These are phyloP conservation scores for Phytophthora citricola DNA, from an alignment of 352 stramenopile species.

Conservation along the genomic window DNA sequence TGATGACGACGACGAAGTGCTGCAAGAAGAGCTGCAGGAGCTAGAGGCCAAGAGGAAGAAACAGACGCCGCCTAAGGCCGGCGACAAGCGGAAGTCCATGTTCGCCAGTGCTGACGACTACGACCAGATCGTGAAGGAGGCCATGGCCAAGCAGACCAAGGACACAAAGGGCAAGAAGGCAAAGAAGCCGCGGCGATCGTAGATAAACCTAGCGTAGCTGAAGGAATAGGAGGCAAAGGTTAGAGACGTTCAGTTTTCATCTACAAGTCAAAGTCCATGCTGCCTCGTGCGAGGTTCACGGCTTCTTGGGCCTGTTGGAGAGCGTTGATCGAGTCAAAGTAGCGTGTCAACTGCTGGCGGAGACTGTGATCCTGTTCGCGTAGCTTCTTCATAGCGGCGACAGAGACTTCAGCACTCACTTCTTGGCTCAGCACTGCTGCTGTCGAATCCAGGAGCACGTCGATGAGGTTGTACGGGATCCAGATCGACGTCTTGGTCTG, in stretches of 20 bases:
- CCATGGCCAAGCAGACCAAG: constrained; percentile 58
- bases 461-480: constrained; percentile 77
- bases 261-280: constrained; percentile 35
- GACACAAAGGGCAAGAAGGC: constrained; percentile 29
- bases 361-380: constrained; percentile 45
- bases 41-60: constrained; percentile 57
- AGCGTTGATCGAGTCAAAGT: constrained; percentile 57
- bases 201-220: constrained; percentile 18
- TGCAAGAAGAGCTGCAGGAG: constrained; percentile 46
- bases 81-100: constrained; percentile 68
- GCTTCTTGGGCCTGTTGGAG: constrained; percentile 67
- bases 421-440: constrained; percentile 43
- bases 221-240: constrained; percentile 15
- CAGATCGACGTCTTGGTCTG: constrained; percentile 57
- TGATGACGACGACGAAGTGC: constrained; percentile 52
- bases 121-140: constrained; percentile 70
- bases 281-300: constrained; percentile 43
- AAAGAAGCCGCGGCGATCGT: constrained; percentile 51
- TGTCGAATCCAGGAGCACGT: constrained; percentile 60
- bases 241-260: not conserved
- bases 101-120: constrained; percentile 86
- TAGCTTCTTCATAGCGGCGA: constrained; percentile 25
- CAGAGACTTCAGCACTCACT: constrained; percentile 15
- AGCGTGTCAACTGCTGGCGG: constrained; percentile 49
- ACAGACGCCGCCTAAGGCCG: constrained; percentile 53